Conservation (phyloP, 768 basidiomycete species). For the Scleroderma citrinum region DNA sequence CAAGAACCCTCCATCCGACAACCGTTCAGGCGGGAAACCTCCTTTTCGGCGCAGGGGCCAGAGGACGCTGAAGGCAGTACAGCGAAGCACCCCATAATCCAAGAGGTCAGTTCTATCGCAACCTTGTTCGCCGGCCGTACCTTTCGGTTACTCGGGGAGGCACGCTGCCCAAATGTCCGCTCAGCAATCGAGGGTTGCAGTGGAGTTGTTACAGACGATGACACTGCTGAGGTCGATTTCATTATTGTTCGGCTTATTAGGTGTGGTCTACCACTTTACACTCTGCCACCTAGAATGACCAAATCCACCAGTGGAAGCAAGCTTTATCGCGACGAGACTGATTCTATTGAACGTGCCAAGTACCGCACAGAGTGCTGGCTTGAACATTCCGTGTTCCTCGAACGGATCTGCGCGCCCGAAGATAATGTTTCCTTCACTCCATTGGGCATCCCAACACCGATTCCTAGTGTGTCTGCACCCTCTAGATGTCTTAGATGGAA, state of each 20-base stretch:
- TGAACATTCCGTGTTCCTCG: slow-evolving; percentile 75
- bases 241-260: slow-evolving; percentile 71
- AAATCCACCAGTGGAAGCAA: slow-evolving; percentile 53
- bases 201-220: slow-evolving; percentile 35
- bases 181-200: slow-evolving; percentile 62
- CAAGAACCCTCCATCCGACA: slow-evolving; percentile 26
- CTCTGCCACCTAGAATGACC: slow-evolving; percentile 7
- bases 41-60: slow-evolving; percentile 12
- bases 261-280: slow-evolving; percentile 32
- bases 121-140: slow-evolving; percentile 49
- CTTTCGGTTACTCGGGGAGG: slow-evolving; percentile 65
- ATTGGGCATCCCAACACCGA: slow-evolving; percentile 49
- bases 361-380: slow-evolving; percentile 94
- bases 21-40: slow-evolving; percentile 43
- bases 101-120: slow-evolving; percentile 1
- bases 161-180: slow-evolving; percentile 50
- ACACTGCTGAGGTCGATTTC: slow-evolving; percentile 52
- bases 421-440: slow-evolving; percentile 72
- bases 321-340: slow-evolving; percentile 53
- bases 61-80: slow-evolving; percentile 16
- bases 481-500: not conserved
- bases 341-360: slow-evolving; percentile 39
- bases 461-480: slow-evolving; percentile 40
- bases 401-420: slow-evolving; percentile 58
- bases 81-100: not conserved